Evolutionary conservation across 257 asterid genomes (phyloP).

Genomic region (Gentiana straminea): DNA sequence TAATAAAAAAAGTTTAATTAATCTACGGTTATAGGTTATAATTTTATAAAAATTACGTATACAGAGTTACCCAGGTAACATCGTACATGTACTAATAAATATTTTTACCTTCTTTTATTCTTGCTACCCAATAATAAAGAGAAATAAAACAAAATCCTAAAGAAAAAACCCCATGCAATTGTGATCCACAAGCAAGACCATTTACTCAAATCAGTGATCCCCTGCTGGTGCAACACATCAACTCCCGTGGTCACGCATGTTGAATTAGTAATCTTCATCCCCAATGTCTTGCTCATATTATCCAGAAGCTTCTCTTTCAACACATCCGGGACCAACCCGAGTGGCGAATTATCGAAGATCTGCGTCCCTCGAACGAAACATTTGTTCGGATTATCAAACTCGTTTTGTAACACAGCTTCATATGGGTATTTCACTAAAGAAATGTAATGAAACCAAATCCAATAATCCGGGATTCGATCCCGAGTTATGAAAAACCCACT

Average conservation of each 20-base stretch:
- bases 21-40: too few species aligned
- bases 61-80: too few species aligned
- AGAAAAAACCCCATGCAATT: constrained; percentile 10
- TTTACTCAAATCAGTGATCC: constrained; percentile 52
- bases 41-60: too few species aligned
- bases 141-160: constrained; percentile 63
- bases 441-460: constrained; percentile 39
- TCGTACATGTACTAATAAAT: too few species aligned
- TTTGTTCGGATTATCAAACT: constrained; percentile 16
- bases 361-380: constrained; percentile 34
- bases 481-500: constrained; percentile 27
- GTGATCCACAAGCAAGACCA: constrained; percentile 56
- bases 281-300: constrained; percentile 49
- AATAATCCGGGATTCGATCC: constrained; percentile 27
- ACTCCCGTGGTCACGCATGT: constrained; percentile 76
- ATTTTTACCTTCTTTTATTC: constrained; percentile 49
- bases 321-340: constrained; percentile 35
- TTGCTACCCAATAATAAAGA: constrained; percentile 57
- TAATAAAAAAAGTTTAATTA: too few species aligned
- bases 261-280: constrained; percentile 37
- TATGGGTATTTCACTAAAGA: constrained; percentile 32
- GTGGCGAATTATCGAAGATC: constrained; percentile 41
- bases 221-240: constrained; percentile 63
- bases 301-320: constrained; percentile 40
- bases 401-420: constrained; percentile 28